A percentile compares a stretch with the other conserved stretches of the same genome.
Conservation (phyloP, 495 filamentous ascomycete genomes). For the Hypoxylon intermedium region DNA sequence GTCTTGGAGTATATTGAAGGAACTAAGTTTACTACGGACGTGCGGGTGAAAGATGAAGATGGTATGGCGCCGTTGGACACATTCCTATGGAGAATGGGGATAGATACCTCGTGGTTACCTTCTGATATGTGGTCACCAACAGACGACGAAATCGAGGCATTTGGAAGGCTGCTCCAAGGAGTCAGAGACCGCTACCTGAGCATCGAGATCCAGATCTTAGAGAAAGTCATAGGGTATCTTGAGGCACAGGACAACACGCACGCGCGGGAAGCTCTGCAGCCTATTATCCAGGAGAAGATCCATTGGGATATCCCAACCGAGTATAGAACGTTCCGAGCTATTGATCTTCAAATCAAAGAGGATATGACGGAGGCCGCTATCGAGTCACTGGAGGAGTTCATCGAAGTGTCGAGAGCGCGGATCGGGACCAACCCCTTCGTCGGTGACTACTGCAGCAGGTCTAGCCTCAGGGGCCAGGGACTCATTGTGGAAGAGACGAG, state of each 20-base stretch:
- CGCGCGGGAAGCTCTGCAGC: conserved; percentile 12
- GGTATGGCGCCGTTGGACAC: conserved; percentile 3
- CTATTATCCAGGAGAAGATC: conserved; percentile 19
- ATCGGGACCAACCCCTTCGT: conserved; percentile 18
- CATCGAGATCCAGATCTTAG: conserved; percentile 15
- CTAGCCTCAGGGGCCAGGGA: background rate
- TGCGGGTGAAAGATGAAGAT: background rate
- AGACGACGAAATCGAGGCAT: conserved; percentile 9
- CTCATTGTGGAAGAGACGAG: background rate
- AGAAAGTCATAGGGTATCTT: conserved; percentile 12
- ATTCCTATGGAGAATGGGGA: conserved; percentile 15
- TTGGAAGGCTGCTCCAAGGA: conserved; percentile 1
- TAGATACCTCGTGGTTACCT: background rate
- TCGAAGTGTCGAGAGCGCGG: conserved; percentile 17
- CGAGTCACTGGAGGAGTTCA: conserved; percentile 27
- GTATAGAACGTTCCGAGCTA: conserved; percentile 16
- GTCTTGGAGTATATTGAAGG: conserved; percentile 1
- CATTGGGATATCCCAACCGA: conserved; percentile 22
- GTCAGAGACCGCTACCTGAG: conserved; percentile 21
- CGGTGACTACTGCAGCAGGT: background rate
- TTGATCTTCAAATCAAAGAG: conserved; percentile 24
- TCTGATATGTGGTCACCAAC: background rate
- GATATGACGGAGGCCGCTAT: conserved; percentile 21
- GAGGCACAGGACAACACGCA: background rate
- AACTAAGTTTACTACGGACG: conserved; percentile 6